Base-by-base conservation (phyloP, 192 early-diverging fungal genomes). In the Backusella luteola region DNA sequence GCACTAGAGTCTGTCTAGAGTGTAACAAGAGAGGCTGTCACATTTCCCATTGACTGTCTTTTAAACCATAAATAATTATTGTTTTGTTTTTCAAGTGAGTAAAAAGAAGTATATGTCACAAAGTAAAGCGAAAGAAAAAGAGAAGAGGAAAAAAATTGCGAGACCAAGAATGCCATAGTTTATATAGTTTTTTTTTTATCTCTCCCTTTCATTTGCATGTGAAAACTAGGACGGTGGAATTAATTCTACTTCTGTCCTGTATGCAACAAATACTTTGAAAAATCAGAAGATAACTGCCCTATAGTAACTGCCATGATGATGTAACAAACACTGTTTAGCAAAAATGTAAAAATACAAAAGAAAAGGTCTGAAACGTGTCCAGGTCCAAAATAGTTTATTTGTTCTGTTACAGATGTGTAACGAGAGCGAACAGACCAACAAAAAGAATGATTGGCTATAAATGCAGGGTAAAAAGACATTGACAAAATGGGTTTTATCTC, bases 361-460 rank as follows among this genome's bases (percentile, higher is more conserved):
- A 63, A 26, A 56, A 63, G 21, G 56, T 63, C 56, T 63, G 56
- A 63, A 63, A 63, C 56, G 56, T 63, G 56, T 63, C 56, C 8
- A 63, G 56, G 56, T 63, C 56, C 56, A 63, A 63, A 63, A 63
- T 63, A 63, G 56, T 63, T 63, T 29, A 63, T 63, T 63, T 63
- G 56, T 63, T 63, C 56, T 63, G 56, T 63, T 29, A 63, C 56
- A 63, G 3, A 63, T 12, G 56, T 63, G 9, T 23, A 56, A 63
- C 56, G 26, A 4, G 26, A 29, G 56, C 26, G 56, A 63, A 63
- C 56, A 63, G 56, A 63, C 56, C 56, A 63, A 29, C 56, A 63
- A 63, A 14, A 12, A 3, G 11, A 63, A 29, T 63, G 56, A 63
- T 63, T 63, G 56, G 56, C 21, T 29, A 26, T 9, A 4, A 63